Conservation (phyloP, 2,329 filamentous ascomycete genomes). For the Pestalotiopsis sp. region DNA sequence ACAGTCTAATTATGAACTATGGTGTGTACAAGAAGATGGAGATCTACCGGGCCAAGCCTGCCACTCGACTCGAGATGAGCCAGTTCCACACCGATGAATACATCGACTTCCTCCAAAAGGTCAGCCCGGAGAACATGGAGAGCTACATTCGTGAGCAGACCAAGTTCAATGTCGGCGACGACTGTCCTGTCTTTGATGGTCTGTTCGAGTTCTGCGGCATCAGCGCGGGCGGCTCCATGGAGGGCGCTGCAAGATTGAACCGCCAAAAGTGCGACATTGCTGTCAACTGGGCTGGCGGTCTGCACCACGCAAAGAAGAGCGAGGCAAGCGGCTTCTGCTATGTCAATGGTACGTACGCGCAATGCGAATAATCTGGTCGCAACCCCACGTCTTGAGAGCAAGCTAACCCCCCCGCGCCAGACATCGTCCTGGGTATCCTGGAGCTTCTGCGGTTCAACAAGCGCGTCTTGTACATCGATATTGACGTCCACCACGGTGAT, state of each 20-base stretch:
- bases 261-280: constrained; percentile 94
- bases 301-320: constrained; percentile 97
- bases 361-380: neutral
- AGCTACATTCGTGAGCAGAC: constrained; percentile 86
- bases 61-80: constrained; percentile 85
- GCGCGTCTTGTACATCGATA: constrained; percentile 96
- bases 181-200: constrained; percentile 96
- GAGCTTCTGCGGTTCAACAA: constrained; percentile 89
- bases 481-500: constrained; percentile 92
- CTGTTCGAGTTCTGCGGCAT: constrained; percentile 97
- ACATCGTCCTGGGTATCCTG: constrained; percentile 94
- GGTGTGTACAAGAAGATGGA: constrained; percentile 97
- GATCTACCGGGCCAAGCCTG: constrained; percentile 86
- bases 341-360: constrained; percentile 74
- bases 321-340: constrained; percentile 98
- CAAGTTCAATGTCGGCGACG: constrained; percentile 93
- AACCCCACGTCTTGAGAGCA: neutral
- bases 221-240: constrained; percentile 91
- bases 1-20: constrained; percentile 95
- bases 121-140: constrained; percentile 99
- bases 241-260: constrained; percentile 87
- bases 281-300: constrained; percentile 96
- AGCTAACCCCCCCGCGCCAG: constrained; percentile 62
- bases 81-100: constrained; percentile 96
- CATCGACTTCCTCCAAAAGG: constrained; percentile 91